Evolutionary conservation across 306 rosid species (phyloP).

Genomic region (Hylodesmum podocarpum): DNA sequence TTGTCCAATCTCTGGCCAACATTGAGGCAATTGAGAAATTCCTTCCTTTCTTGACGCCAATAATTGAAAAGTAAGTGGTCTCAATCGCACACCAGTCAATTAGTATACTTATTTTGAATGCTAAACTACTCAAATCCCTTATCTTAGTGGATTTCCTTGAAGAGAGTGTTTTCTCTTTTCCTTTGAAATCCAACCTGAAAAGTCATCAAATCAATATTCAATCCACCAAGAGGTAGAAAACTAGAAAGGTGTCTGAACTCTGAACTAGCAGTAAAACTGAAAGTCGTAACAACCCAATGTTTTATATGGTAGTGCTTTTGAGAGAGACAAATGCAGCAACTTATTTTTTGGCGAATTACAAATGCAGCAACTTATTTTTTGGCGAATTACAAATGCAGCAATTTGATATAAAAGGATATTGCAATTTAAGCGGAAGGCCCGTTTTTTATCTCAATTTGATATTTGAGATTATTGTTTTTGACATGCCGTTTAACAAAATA

Average conservation of each 20-base stretch:
- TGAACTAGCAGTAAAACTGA: not conserved
- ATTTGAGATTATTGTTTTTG: not conserved
- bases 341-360: too few relatives aligned
- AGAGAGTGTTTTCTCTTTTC: not conserved
- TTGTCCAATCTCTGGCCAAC: conserved; percentile 93
- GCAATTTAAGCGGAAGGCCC: too few relatives aligned
- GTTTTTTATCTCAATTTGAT: too few relatives aligned
- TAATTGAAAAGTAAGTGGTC: conserved; percentile 65
- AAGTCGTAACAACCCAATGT: too few relatives aligned
- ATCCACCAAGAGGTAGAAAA: too few relatives aligned
- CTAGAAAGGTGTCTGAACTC: not conserved
- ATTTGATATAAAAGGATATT: too few relatives aligned
- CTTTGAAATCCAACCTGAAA: not conserved
- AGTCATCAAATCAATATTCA: not conserved
- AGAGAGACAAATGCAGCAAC: too few relatives aligned
- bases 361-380: too few relatives aligned
- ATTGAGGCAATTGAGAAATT: conserved; percentile 69
- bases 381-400: too few relatives aligned
- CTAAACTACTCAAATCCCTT: not conserved
- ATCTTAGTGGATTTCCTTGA: too few relatives aligned
- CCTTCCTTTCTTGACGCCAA: conserved; percentile 75
- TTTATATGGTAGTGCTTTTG: too few relatives aligned
- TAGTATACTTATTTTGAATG: not conserved
- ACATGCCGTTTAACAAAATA: not conserved
- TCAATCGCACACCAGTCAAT: conserved; percentile 14